Evolutionary conservation across 129 eudicot species (phyloP), one percentile per base, ranked within the genome.

Genomic region (Artemisia tridentata): DNA sequence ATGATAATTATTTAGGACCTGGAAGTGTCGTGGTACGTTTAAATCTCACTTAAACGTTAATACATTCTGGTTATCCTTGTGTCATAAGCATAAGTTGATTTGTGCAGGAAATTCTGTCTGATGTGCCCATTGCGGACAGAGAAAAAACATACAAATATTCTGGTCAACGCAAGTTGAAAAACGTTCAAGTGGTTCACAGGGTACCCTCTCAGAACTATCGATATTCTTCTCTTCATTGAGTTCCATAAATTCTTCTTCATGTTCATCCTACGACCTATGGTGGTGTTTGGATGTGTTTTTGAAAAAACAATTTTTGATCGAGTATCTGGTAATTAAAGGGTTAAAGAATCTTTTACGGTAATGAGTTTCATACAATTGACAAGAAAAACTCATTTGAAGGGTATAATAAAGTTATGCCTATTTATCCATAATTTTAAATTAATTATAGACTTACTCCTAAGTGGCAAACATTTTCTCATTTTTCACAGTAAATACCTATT

Each of bases 1-100:
- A 93, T 68, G 97, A 93, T 75, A 82, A 80, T 68, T 93, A 93
- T 81, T 79, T 93, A 62, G 99, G 99, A 56, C 99, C 99, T 72
- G 96, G 99, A 76, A 93, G 99, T 76, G 75, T 81, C 27, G 76
- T 93, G 91, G 99, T 93, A 90, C 72, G 79, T 76, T 70, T 48
- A 16, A 31, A 48, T 29, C 62, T 49, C 48, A 29, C 1, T 62
- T 50, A 14, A 17, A 38, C 43, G 27, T 15, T 63, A 20, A 63
- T 34, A 10, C 68, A 38, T 41, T 18, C 29, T 17, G 68, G 50
- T 63, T 16, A 63, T 49, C 27, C 18, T 49, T 34, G 77, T 48
- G 27, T 67, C 18, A 3, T 62, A 53, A 73, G 65, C 67, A 27
- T 47, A 29, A 23, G 34, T 18, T 63, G 11, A 57, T 27, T 25